Percentiles rank a stretch among this genome's conserved stretches.
Conservation (phyloP, 176 grass and related monocot genomes). For the Typha latifolia region DNA sequence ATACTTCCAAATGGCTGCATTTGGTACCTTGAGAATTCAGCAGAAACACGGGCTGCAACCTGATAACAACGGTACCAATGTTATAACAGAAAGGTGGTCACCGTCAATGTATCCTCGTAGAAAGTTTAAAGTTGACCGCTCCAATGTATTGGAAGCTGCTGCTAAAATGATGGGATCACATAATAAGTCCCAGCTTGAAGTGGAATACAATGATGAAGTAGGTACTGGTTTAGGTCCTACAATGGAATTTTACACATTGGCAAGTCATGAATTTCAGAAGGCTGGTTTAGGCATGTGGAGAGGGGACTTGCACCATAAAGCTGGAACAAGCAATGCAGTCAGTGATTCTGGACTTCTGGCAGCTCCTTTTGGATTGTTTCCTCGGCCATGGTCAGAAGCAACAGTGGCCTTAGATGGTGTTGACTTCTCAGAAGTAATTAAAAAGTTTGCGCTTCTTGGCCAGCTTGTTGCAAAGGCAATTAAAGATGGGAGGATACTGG, state of each 20-base stretch:
- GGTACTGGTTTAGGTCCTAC: conserved; percentile 82
- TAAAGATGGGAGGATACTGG: conserved; percentile 62
- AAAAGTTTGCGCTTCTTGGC: conserved; percentile 53
- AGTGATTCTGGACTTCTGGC: conserved; percentile 30
- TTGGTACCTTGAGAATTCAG: conserved; percentile 52
- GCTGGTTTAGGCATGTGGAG: conserved; percentile 67
- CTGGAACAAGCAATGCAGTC: conserved; percentile 11
- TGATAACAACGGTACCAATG: conserved; percentile 22
- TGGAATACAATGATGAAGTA: conserved; percentile 70
- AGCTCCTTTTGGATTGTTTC: conserved; percentile 55
- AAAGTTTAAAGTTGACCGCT: conserved; percentile 82
- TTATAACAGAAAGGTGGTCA: conserved; percentile 21
- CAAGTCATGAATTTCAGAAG: conserved; percentile 77
- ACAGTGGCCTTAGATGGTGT: conserved; percentile 15
- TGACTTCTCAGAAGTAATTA: conserved; percentile 43
- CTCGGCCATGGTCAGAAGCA: conserved; percentile 41
- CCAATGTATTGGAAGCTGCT: conserved; percentile 59
- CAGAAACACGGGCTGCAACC: conserved; percentile 27
- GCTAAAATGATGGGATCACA: conserved; percentile 57
- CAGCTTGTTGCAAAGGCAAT: conserved; percentile 66
- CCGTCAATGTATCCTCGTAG: conserved; percentile 26
- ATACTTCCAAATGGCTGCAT: conserved; percentile 73
- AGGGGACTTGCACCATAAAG: conserved; percentile 33
- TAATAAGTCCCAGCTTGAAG: conserved; percentile 50
- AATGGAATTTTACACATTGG: conserved; percentile 77